These are phyloP conservation scores for Ormosia semicastrata DNA, from an alignment of 306 rosid species.

Conservation along the genomic window DNA sequence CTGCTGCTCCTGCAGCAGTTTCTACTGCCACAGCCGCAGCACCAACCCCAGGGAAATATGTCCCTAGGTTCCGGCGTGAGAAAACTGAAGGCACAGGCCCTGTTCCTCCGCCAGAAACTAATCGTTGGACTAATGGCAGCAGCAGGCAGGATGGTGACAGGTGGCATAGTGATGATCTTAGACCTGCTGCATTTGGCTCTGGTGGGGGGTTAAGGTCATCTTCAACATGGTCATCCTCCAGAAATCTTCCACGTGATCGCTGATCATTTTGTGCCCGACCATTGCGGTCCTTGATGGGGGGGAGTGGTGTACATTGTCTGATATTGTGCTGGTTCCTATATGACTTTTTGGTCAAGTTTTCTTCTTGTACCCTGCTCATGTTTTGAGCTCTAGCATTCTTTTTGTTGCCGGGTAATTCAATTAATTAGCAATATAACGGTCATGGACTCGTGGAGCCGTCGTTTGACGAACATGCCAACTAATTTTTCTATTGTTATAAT, in stretches of 20 bases:
- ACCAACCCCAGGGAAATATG: conserved; percentile 56
- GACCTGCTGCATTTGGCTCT: conserved; percentile 40
- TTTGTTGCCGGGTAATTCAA: conserved; percentile 24
- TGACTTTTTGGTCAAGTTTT: conserved; percentile 12
- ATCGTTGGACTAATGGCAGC: conserved; percentile 50
- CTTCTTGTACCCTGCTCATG: neutral
- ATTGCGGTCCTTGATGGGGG: neutral
- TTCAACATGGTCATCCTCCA: conserved; percentile 77
- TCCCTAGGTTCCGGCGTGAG: conserved; percentile 62
- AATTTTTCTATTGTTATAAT: conserved; percentile 10
- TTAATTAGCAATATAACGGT: conserved; percentile 10
- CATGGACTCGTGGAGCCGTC: neutral
- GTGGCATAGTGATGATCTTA: conserved; percentile 77
- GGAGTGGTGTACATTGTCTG: neutral
- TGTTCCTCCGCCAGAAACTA: conserved; percentile 56
- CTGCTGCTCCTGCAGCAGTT: conserved; percentile 36
- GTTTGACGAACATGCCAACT: conserved; percentile 22
- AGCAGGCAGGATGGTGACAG: conserved; percentile 49
- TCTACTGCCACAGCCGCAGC: neutral
- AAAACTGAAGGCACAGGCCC: conserved; percentile 38
- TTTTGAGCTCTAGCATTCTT: conserved; percentile 31
- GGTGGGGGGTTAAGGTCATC: conserved; percentile 51
- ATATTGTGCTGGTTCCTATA: neutral
- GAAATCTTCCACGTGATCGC: conserved; percentile 39
- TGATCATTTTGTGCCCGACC: conserved; percentile 17